These are phyloP conservation scores for Sideroxylon spinosum DNA, from an alignment of 179 eudicot species.

Conservation along the genomic window DNA sequence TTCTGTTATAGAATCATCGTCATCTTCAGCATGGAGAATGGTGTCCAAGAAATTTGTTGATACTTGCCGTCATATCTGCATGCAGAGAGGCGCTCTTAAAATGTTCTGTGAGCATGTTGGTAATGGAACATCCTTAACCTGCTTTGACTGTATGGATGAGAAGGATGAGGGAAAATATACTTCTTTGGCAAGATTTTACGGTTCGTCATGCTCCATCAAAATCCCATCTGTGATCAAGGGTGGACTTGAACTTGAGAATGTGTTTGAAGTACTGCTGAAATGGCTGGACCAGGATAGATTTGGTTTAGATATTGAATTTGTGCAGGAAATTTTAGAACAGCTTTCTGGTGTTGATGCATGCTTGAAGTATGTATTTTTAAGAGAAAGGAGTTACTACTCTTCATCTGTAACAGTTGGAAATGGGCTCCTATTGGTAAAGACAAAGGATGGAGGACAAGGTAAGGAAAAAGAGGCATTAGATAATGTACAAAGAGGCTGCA, in stretches of 20 bases:
- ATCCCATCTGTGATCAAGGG: constrained; percentile 36
- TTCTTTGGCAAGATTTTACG: constrained; percentile 45
- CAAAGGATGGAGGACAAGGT: constrained; percentile 30
- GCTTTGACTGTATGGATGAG: constrained; percentile 24
- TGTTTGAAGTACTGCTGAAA: constrained; percentile 31
- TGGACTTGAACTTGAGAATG: constrained; percentile 31
- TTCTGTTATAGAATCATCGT: constrained; percentile 46
- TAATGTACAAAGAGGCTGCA: constrained; percentile 25
- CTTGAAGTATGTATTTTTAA: constrained; percentile 34
- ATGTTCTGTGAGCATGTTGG: constrained; percentile 57
- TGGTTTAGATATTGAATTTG: constrained; percentile 65
- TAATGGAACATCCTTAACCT: constrained; percentile 31
- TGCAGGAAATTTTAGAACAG: constrained; percentile 58
- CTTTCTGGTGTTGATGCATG: constrained; percentile 42
- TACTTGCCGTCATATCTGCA: constrained; percentile 39
- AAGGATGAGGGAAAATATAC: constrained; percentile 27
- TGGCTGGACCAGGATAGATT: constrained; percentile 67
- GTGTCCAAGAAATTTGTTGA: constrained; percentile 41
- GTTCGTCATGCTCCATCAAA: constrained; percentile 33
- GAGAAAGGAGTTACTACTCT: constrained; percentile 33
- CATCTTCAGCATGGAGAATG: constrained; percentile 51
- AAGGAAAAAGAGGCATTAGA: constrained; percentile 28
- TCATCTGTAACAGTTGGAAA: constrained; percentile 46
- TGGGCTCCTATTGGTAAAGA: constrained; percentile 43
- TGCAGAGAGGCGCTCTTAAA: constrained; percentile 38